These are phyloP conservation scores for Talaromyces adpressus DNA, from an alignment of 495 filamentous ascomycete species.

Conservation along the genomic window DNA sequence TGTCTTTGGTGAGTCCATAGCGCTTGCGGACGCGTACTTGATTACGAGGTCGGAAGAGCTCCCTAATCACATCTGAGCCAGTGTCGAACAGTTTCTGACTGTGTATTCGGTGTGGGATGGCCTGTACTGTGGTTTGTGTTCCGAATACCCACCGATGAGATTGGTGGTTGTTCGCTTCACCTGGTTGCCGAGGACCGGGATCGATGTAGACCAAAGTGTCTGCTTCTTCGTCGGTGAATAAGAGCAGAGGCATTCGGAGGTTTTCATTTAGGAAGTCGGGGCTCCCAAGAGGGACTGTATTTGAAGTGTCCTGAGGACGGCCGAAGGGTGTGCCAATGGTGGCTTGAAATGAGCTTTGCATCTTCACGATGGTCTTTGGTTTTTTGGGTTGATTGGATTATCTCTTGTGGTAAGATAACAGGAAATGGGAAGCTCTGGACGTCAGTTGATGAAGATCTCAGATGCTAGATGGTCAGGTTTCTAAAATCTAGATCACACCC, in stretches of 20 bases:
- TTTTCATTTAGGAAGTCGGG: not conserved
- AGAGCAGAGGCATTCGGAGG: constrained; percentile 14
- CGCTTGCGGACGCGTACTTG: constrained; percentile 21
- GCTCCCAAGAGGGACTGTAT: not conserved
- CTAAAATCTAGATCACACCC: not conserved
- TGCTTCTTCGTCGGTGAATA: constrained; percentile 28
- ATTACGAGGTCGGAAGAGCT: constrained; percentile 35
- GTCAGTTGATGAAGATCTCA: no score
- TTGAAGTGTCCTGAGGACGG: not conserved
- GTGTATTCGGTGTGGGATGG: constrained; percentile 34
- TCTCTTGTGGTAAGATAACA: not conserved
- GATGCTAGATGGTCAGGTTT: not conserved
- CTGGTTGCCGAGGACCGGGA: constrained; percentile 21
- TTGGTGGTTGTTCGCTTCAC: constrained; percentile 13
- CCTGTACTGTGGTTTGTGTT: constrained; percentile 12
- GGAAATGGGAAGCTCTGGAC: no score
- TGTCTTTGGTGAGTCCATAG: constrained; percentile 20
- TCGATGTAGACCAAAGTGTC: constrained; percentile 53
- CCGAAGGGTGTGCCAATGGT: not conserved
- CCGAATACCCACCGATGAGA: constrained; percentile 9
- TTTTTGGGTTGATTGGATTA: not conserved
- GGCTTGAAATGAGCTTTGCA: not conserved
- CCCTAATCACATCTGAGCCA: constrained; percentile 41
- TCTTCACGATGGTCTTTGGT: not conserved
- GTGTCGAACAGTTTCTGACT: constrained; percentile 39